Conservation (phyloP, 129 eudicot species). For the Chrysanthemum makinoi region DNA sequence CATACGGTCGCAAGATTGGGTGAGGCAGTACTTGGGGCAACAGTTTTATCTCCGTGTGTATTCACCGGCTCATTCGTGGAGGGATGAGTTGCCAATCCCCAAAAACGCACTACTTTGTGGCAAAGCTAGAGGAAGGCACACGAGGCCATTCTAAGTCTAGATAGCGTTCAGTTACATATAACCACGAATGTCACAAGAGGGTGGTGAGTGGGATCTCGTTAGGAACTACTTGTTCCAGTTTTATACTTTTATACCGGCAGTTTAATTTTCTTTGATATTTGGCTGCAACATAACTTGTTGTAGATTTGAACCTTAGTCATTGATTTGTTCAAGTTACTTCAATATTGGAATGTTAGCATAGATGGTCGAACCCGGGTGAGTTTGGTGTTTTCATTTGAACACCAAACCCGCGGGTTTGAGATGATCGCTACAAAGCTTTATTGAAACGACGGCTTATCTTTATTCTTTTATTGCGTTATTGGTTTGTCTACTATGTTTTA, state of each 20-base stretch:
- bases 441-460: too few species aligned
- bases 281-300: conserved; percentile 15
- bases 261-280: not conserved
- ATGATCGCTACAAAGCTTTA: too few species aligned
- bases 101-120: conserved; percentile 40
- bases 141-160: conserved; percentile 31
- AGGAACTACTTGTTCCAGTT: conserved; percentile 33
- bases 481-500: too few species aligned
- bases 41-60: conserved; percentile 73
- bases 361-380: too few species aligned
- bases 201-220: conserved; percentile 9
- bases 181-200: conserved; percentile 18
- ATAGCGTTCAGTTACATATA: not conserved
- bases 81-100: conserved; percentile 41
- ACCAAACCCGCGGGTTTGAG: too few species aligned
- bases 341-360: not conserved
- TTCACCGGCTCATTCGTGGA: conserved; percentile 59
- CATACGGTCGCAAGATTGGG: conserved; percentile 69
- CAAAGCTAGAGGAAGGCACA: conserved; percentile 35
- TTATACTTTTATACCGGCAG: not conserved
- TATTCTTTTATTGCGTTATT: too few species aligned
- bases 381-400: too few species aligned
- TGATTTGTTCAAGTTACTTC: conserved; percentile 17
- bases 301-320: conserved; percentile 17
- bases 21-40: conserved; percentile 70